Conservation (phyloP, 331 rosid species). For the Malus hybrid region DNA sequence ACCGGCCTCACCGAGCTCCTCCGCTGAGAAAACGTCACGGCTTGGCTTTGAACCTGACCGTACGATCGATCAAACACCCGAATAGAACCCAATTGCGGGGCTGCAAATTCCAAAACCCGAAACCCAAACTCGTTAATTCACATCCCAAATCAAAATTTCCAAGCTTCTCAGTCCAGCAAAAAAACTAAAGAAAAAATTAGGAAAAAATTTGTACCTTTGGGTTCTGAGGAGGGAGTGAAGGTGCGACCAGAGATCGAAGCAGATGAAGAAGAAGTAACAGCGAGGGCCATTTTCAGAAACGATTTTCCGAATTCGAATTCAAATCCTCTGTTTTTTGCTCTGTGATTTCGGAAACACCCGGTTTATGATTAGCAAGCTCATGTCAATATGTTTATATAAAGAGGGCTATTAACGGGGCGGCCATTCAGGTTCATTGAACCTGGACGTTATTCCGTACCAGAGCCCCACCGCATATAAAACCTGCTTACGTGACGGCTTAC, state of each 20-base stretch:
- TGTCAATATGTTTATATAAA: conserved; percentile 8
- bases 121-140: not conserved
- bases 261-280: conserved; percentile 49
- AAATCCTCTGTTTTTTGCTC: not conserved
- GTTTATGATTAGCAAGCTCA: not conserved
- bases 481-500: conserved; percentile 13
- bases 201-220: conserved; percentile 32
- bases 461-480: not conserved
- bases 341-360: not conserved
- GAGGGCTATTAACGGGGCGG: not conserved
- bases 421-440: conserved; percentile 57
- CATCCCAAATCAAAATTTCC: not conserved
- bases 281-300: conserved; percentile 48
- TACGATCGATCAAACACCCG: conserved; percentile 25
- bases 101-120: conserved; percentile 31
- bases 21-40: conserved; percentile 28
- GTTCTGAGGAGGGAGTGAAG: conserved; percentile 43
- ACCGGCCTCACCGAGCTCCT: conserved; percentile 33
- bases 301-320: not conserved
- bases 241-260: conserved; percentile 33
- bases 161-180: not conserved
- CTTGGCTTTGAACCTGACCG: conserved; percentile 10
- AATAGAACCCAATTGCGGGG: conserved; percentile 33
- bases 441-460: conserved; percentile 35
- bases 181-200: not conserved